Conservation (phyloP, 148 eudicot genomes). For the Silene conica region DNA sequence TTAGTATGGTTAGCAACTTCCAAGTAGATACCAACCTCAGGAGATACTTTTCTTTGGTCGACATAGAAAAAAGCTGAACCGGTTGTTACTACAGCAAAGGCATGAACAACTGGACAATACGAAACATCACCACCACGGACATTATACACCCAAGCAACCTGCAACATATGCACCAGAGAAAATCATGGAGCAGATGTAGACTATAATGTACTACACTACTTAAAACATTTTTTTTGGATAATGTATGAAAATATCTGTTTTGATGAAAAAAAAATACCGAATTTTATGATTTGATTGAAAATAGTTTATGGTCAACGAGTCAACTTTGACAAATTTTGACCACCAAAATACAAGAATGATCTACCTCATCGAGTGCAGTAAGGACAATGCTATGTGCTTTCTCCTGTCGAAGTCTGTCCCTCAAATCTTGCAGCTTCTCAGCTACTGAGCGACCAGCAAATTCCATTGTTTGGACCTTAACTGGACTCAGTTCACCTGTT, state of each 20-base stretch:
- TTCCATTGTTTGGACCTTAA: constrained; percentile 59
- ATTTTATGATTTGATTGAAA: neutral
- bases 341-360: neutral
- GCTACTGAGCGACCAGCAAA: constrained; percentile 78
- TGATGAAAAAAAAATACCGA: neutral
- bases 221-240: neutral
- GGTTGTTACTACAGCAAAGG: constrained; percentile 77
- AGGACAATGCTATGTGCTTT: constrained; percentile 65
- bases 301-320: too few species aligned
- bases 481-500: constrained; percentile 53
- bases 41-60: constrained; percentile 70
- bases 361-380: constrained; percentile 82
- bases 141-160: constrained; percentile 97
- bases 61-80: constrained; percentile 75
- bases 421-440: constrained; percentile 75
- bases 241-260: neutral
- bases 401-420: constrained; percentile 58
- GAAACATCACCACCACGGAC: constrained; percentile 89
- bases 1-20: neutral
- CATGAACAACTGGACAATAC: constrained; percentile 87
- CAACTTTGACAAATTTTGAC: neutral
- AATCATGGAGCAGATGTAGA: constrained; percentile 11
- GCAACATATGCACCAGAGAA: constrained; percentile 21
- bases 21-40: constrained; percentile 59
- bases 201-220: neutral